Evolutionary conservation across 176 grass and related monocot species (phyloP).

Genomic region (Stipa capillata): DNA sequence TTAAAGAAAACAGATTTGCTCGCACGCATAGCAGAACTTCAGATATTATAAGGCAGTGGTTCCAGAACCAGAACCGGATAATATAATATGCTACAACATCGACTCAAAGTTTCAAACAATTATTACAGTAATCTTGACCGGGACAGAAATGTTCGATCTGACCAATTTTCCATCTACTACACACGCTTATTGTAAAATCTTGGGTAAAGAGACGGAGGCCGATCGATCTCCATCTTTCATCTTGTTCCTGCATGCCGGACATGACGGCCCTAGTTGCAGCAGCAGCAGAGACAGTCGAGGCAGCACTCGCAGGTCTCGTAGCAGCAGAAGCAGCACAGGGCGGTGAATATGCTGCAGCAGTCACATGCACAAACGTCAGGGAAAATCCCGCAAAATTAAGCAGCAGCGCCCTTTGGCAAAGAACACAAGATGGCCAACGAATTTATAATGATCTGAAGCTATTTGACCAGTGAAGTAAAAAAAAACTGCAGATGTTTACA

Average conservation of each 20-base stretch:
- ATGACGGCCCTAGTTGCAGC: constrained; percentile 32
- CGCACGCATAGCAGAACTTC: background rate
- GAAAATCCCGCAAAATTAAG: no score
- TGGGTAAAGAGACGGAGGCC: background rate
- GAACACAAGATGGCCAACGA: no score
- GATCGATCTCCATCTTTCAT: background rate
- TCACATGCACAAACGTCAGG: background rate
- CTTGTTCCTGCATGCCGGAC: background rate
- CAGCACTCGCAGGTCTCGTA: constrained; percentile 94
- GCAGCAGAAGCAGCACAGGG: constrained; percentile 94
- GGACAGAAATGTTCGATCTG: background rate
- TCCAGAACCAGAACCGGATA: background rate
- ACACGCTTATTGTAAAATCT: constrained; percentile 13
- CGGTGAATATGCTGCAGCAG: constrained; percentile 54
- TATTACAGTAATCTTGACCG: background rate
- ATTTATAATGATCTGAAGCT: no score
- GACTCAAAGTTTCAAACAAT: background rate
- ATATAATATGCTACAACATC: background rate
- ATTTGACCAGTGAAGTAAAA: no score
- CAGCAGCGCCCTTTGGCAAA: no score
- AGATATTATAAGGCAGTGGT: background rate
- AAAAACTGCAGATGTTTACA: no score
- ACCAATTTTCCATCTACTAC: background rate
- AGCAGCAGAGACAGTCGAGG: constrained; percentile 91
- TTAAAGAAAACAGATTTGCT: background rate